Conservation (phyloP, 257 asterid species). For the Petrea volubilis region DNA sequence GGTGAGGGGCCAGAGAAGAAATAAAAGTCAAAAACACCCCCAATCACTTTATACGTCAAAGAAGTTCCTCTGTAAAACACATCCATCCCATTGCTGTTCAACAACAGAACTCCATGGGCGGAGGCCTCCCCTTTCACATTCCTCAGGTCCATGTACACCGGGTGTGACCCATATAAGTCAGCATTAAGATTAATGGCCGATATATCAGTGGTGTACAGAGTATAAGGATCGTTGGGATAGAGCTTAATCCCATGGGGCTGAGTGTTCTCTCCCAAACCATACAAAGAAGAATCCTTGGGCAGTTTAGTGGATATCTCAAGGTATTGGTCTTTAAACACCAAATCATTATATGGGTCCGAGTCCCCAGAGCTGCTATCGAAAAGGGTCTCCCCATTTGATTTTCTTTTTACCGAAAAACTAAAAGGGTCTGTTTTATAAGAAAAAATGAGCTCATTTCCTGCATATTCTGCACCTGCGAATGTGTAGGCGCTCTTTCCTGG, state of each 20-base stretch:
- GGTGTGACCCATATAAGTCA: constrained; percentile 84
- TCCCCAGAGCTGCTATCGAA: constrained; percentile 54
- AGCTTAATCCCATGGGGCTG: constrained; percentile 76
- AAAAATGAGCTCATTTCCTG: constrained; percentile 57
- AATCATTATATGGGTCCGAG: constrained; percentile 47
- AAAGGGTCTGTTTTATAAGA: constrained; percentile 66
- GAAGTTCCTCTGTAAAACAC: constrained; percentile 68
- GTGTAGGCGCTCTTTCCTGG: constrained; percentile 31
- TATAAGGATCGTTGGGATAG: constrained; percentile 66
- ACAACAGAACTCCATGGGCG: constrained; percentile 74
- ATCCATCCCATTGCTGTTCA: constrained; percentile 90
- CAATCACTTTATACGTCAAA: constrained; percentile 78
- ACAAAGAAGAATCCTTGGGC: constrained; percentile 68
- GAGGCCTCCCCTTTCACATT: constrained; percentile 46
- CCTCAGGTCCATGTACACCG: constrained; percentile 81
- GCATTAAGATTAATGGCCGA: constrained; percentile 75
- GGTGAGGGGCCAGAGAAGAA: constrained; percentile 80
- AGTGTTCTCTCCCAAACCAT: constrained; percentile 80
- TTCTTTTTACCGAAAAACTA: constrained; percentile 57
- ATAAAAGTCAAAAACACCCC: constrained; percentile 80
- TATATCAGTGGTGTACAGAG: constrained; percentile 64
- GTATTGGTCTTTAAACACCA: constrained; percentile 84
- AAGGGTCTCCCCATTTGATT: constrained; percentile 65
- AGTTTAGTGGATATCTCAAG: constrained; percentile 74
- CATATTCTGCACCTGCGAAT: constrained; percentile 29